A percentile compares a stretch with the other conserved stretches of the same genome.
Conservation (phyloP, 2,329 filamentous ascomycete species). For the Diaporthe sp. region DNA sequence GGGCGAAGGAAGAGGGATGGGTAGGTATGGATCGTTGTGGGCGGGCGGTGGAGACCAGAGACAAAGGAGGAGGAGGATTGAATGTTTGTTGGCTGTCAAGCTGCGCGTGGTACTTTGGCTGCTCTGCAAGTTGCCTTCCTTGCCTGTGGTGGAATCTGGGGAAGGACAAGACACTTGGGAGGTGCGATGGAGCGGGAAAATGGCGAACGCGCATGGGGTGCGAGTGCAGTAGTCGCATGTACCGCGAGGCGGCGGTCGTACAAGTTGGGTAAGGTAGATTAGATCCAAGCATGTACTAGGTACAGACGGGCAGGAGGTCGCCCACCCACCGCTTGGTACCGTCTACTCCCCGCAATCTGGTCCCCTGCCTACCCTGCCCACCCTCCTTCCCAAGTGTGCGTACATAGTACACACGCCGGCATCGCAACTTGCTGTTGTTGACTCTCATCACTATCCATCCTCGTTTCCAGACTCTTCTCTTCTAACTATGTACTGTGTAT, state of each 20-base stretch:
- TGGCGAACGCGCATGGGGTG: conserved; percentile 37
- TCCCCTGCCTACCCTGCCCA: neutral
- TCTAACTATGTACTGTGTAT: neutral
- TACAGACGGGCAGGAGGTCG: neutral
- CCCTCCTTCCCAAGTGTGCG: neutral
- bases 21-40: no score
- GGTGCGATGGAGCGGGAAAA: conserved; percentile 39
- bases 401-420: neutral
- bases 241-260: neutral
- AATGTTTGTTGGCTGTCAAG: neutral
- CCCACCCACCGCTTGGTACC: neutral
- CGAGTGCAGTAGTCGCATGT: conserved; percentile 1
- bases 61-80: conserved; percentile 12
- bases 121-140: neutral
- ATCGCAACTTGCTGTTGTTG: neutral
- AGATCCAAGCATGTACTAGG: conserved; percentile 9
- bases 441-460: neutral
- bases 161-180: conserved; percentile 19
- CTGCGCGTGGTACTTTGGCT: neutral
- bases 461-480: neutral
- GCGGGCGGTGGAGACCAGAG: conserved; percentile 5
- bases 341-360: neutral
- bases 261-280: conserved; percentile 10
- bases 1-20: neutral
- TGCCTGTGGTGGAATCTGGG: conserved; percentile 13